A percentile compares a stretch with the other conserved stretches of the same genome.
Conservation (phyloP, 1,284 basidiomycete species). For the Melampsora americana region DNA sequence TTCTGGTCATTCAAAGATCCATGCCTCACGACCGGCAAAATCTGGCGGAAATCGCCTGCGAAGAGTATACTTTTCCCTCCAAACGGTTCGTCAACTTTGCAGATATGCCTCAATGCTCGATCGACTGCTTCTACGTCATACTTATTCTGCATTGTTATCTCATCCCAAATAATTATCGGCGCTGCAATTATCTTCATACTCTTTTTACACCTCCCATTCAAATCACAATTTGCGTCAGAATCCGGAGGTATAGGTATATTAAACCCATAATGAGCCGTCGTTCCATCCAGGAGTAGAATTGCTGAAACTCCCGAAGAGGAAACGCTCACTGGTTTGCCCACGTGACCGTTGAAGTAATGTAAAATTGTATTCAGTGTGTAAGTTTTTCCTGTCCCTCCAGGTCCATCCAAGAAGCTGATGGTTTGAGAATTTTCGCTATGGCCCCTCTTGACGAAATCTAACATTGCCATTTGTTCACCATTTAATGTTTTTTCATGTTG, state of each 20-base stretch:
- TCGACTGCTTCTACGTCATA: not conserved
- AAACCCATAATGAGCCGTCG: conserved; percentile 1
- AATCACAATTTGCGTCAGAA: not conserved
- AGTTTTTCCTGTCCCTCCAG: conserved; percentile 13
- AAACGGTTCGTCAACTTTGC: not conserved
- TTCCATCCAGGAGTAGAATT: not conserved
- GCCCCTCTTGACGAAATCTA: too few relatives aligned
- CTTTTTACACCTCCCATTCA: not conserved
- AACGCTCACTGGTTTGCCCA: not conserved
- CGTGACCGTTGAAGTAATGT: not conserved
- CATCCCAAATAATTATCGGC: conserved; percentile 10
- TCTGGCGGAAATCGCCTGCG: conserved; percentile 16
- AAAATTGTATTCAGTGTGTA: not conserved
- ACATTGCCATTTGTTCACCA: not conserved
- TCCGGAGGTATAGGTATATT: not conserved
- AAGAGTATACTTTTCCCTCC: conserved; percentile 9
- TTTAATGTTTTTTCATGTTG: too few relatives aligned
- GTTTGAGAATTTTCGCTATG: not conserved
- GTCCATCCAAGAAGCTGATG: not conserved
- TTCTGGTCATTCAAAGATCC: not conserved
- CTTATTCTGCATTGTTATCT: not conserved
- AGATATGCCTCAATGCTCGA: not conserved
- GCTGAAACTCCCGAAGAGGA: conserved; percentile 13
- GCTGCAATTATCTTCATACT: not conserved
- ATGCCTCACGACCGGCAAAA: not conserved